Conservation (phyloP, 202 grass and related monocot species). For the Brachypodium distachyon region DNA sequence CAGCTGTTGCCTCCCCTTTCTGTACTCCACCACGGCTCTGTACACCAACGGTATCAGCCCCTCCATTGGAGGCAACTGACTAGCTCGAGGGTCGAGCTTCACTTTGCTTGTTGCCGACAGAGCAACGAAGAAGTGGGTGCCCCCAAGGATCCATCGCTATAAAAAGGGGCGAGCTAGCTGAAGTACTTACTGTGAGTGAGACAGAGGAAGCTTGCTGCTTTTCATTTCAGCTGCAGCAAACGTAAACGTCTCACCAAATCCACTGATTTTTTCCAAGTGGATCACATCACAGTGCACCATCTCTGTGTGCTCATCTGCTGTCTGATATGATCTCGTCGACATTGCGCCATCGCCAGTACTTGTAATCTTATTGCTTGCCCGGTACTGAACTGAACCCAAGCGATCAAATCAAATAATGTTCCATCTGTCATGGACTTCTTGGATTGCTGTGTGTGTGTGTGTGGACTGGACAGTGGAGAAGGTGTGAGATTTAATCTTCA, state of each 20-base stretch:
- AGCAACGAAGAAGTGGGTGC: slow-evolving; percentile 10
- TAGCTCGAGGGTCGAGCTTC: too few species aligned
- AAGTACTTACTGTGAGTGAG: not conserved
- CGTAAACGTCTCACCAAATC: slow-evolving; percentile 44
- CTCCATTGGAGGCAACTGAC: slow-evolving; percentile 19
- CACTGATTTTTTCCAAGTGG: slow-evolving; percentile 25
- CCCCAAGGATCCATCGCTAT: slow-evolving; percentile 7
- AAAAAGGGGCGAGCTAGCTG: slow-evolving; percentile 10
- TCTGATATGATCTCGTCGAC: slow-evolving; percentile 4
- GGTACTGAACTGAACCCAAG: not conserved
- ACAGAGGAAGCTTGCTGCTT: not conserved
- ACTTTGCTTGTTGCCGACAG: not conserved
- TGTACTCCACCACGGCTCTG: slow-evolving; percentile 28
- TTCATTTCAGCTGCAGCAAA: slow-evolving; percentile 21
- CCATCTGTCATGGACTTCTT: not conserved
- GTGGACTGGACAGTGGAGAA: slow-evolving; percentile 2
- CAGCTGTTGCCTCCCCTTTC: slow-evolving; percentile 3
- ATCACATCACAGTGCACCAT: slow-evolving; percentile 5
- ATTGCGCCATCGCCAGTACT: not conserved
- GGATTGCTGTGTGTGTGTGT: not conserved
- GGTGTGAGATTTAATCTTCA: slow-evolving; percentile 26
- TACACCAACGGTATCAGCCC: slow-evolving; percentile 43
- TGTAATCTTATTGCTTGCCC: not conserved
- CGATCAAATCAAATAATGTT: not conserved
- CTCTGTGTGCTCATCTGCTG: slow-evolving; percentile 15